Conservation (phyloP, 345 rosid species). For the Turnera subulata region DNA sequence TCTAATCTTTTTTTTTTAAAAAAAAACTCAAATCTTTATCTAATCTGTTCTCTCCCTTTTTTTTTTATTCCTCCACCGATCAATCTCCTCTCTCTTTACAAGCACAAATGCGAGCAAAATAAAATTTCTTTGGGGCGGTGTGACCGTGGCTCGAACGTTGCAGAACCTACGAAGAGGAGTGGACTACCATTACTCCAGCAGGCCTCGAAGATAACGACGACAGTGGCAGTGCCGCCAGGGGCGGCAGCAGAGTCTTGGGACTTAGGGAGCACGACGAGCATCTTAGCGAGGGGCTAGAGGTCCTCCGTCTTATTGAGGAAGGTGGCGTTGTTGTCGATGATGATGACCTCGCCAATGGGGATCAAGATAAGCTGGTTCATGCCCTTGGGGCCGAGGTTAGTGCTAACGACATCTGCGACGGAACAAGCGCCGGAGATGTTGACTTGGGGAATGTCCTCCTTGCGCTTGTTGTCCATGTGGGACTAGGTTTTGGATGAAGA, state of each 20-base stretch:
- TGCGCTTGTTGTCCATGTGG: constrained; percentile 90
- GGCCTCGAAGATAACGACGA: no score
- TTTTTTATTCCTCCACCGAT: no score
- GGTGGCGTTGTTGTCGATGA: constrained; percentile 96
- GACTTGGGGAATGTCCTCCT: constrained; percentile 81
- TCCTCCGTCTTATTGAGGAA: constrained; percentile 95
- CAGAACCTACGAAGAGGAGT: no score
- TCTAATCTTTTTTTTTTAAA: no score
- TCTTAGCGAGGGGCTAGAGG: constrained; percentile 94
- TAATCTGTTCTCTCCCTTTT: no score
- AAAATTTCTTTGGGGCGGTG: no score
- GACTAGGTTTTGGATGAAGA: constrained; percentile 81
- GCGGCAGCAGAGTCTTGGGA: constrained; percentile 93
- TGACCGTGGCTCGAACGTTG: no score
- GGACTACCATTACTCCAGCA: no score
- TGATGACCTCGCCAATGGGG: constrained; percentile 85
- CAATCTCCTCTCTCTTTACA: no score
- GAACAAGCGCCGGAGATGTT: constrained; percentile 78
- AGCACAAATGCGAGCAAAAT: no score
- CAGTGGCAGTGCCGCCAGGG: no score
- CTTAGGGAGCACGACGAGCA: constrained; percentile 93
- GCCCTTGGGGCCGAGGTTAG: constrained; percentile 95
- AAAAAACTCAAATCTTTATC: no score
- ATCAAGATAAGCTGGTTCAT: constrained; percentile 98
- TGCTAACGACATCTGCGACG: constrained; percentile 84